Evolutionary conservation across 768 basidiomycete species (phyloP).

Genomic region (Mycena maculata): DNA sequence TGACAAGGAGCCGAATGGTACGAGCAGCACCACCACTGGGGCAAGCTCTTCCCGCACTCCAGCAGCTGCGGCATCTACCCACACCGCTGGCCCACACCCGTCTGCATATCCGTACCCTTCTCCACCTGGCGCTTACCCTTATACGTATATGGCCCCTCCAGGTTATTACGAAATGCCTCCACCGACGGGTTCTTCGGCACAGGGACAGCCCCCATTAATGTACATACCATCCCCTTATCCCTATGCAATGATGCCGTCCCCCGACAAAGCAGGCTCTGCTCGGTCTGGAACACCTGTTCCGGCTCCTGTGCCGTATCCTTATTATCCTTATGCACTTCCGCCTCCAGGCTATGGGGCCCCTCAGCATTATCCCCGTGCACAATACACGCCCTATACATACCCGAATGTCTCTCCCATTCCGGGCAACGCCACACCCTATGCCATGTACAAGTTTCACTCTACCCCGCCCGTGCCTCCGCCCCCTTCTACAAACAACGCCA

Average conservation of each 20-base stretch:
- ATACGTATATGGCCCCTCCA: slow-evolving; percentile 50
- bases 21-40: not conserved
- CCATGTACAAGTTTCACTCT: slow-evolving; percentile 2
- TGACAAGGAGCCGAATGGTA: slow-evolving; percentile 8
- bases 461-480: not conserved
- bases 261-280: not conserved
- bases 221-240: slow-evolving; percentile 32
- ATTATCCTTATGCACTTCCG: slow-evolving; percentile 36
- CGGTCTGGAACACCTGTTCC: not conserved
- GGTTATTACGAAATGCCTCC: slow-evolving; percentile 43
- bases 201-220: slow-evolving; percentile 25
- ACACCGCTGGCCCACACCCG: not conserved
- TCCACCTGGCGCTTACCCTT: slow-evolving; percentile 44
- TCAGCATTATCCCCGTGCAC: slow-evolving; percentile 2
- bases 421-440: slow-evolving; percentile 10
- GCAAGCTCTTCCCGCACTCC: not conserved
- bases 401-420: not conserved
- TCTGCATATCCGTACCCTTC: slow-evolving; percentile 30
- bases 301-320: slow-evolving; percentile 36
- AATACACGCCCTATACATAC: slow-evolving; percentile 1
- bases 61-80: not conserved
- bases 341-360: slow-evolving; percentile 19
- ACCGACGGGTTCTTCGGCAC: slow-evolving; percentile 8
- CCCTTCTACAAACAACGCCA: not conserved
- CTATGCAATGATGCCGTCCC: slow-evolving; percentile 17